Evolutionary conservation across 164 flowering plant species (phyloP).

Genomic region (Cinnamomum chago): DNA sequence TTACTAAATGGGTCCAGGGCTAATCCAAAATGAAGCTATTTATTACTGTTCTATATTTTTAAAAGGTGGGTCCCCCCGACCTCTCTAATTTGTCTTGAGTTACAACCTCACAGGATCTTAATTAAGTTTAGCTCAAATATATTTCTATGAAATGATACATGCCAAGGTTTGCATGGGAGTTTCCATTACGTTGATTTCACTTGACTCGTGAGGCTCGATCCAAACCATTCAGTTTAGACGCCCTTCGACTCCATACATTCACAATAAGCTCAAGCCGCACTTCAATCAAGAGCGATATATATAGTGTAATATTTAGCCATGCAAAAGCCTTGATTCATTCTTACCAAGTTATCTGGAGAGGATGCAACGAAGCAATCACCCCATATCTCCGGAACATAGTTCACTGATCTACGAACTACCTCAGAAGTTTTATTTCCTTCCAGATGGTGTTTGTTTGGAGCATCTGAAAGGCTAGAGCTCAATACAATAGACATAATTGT

Average conservation of each 20-base stretch:
- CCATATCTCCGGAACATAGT: conserved; percentile 6
- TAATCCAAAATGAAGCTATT: no score
- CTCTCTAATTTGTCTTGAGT: no score
- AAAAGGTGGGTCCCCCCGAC: no score
- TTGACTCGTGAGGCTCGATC: no score
- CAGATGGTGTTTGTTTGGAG: neutral
- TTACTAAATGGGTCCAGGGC: no score
- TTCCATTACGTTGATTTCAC: no score
- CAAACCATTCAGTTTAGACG: neutral
- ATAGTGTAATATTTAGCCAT: no score
- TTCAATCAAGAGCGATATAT: neutral
- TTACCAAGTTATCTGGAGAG: conserved; percentile 1
- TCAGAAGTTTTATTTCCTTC: neutral
- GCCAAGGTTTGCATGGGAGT: no score
- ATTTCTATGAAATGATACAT: no score
- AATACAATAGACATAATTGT: neutral
- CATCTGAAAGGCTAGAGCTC: neutral
- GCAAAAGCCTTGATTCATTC: neutral
- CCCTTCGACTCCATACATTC: neutral
- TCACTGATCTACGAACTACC: conserved; percentile 1
- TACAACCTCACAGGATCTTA: no score
- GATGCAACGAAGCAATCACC: conserved; percentile 6
- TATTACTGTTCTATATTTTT: no score
- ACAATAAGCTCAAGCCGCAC: neutral
- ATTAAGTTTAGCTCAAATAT: no score